Evolutionary conservation across 2,329 filamentous ascomycete species (phyloP).

Genomic region (Diaporthe sp.): DNA sequence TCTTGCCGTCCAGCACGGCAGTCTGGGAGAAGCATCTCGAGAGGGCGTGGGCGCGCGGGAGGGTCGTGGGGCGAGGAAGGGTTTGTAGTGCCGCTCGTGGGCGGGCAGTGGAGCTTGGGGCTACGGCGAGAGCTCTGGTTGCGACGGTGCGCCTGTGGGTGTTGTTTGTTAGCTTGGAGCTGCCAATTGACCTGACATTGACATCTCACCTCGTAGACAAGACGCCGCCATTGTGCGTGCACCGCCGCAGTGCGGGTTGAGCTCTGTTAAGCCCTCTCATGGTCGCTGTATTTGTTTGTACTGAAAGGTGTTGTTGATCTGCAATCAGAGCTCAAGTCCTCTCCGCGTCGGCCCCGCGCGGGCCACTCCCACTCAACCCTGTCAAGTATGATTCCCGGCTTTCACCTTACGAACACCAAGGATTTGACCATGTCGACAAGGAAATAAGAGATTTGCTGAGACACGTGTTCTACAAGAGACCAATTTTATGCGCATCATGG

Average conservation of each 20-base stretch:
- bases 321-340: not conserved
- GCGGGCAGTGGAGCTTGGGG: conserved; percentile 18
- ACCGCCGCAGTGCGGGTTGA: conserved; percentile 32
- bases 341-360: conserved; percentile 27
- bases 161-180: conserved; percentile 5
- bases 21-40: conserved; percentile 37
- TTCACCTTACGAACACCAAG: not conserved
- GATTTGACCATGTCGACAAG: not conserved
- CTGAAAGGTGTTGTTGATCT: not conserved
- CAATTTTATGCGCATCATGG: rapidly evolving
- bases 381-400: not conserved
- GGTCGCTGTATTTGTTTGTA: not conserved
- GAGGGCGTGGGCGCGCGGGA: not conserved
- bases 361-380: not conserved
- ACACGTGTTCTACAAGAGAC: rapidly evolving
- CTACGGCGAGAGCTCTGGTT: conserved; percentile 10
- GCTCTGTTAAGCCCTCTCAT: conserved; percentile 38
- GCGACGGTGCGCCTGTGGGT: conserved; percentile 12
- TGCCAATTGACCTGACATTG: not conserved
- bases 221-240: not conserved
- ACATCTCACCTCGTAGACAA: not conserved
- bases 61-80: conserved; percentile 1
- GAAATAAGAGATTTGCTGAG: too few species aligned
- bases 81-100: not conserved
- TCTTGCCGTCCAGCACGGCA: conserved; percentile 33